These are phyloP conservation scores for Fomitopsis palustris DNA, from an alignment of 1,284 basidiomycete species.

Conservation along the genomic window DNA sequence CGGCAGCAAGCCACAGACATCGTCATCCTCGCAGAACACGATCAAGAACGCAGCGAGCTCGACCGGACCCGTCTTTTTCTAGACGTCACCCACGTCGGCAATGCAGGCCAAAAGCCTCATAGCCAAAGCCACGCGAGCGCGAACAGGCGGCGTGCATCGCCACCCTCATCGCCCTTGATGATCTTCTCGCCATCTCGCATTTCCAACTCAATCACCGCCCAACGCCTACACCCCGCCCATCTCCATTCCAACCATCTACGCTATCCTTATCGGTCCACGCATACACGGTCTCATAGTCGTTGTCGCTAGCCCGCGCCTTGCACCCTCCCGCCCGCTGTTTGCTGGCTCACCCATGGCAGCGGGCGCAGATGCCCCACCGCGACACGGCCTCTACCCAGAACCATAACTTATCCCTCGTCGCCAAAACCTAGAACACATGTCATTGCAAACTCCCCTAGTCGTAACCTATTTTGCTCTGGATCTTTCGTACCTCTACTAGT, in stretches of 20 bases:
- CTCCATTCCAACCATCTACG: not conserved
- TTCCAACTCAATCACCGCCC: not conserved
- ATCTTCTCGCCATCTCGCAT: not conserved
- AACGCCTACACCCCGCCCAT: not conserved
- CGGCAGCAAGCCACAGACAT: constrained; percentile 12
- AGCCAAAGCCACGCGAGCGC: not conserved
- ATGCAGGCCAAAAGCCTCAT: not conserved
- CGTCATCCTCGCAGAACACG: constrained; percentile 17
- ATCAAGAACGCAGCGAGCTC: constrained; percentile 22
- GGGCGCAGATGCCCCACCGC: not conserved
- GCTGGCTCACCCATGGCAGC: not conserved
- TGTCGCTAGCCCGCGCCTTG: not conserved
- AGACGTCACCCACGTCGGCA: not conserved
- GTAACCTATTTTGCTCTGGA: not conserved
- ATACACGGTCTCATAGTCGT: not conserved
- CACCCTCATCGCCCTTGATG: not conserved
- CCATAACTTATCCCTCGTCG: not conserved
- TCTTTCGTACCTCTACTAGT: not conserved
- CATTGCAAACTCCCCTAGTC: not conserved
- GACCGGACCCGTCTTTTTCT: constrained; percentile 26
- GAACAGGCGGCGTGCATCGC: not conserved
- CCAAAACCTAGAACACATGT: not conserved
- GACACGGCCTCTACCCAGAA: not conserved
- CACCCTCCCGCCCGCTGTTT: not conserved
- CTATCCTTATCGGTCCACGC: constrained; percentile 16